Conservation (phyloP, 441 rosid species). For the Viola pubescens region DNA sequence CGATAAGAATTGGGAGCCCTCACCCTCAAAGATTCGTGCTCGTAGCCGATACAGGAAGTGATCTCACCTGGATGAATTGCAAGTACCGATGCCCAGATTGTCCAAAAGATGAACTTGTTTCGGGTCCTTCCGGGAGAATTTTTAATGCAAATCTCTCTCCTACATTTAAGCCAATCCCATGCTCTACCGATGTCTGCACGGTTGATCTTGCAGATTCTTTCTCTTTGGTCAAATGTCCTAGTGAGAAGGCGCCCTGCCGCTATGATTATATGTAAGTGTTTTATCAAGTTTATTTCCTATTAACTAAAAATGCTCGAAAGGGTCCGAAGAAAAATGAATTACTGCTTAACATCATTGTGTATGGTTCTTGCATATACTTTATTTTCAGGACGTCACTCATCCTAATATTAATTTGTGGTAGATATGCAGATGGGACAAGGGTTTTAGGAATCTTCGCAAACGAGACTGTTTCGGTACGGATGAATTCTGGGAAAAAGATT, state of each 20-base stretch:
- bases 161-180: constrained; percentile 23
- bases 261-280: constrained; percentile 22
- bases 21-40: constrained; percentile 22
- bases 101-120: background rate
- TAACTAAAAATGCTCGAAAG: too few species aligned
- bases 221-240: constrained; percentile 18
- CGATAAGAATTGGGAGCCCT: constrained; percentile 27
- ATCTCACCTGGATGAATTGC: constrained; percentile 29
- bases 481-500: constrained; percentile 2
- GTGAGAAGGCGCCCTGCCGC: constrained; percentile 15
- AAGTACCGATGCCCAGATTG: constrained; percentile 6
- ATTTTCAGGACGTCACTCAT: background rate
- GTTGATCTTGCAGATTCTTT: constrained; percentile 4
- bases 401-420: background rate
- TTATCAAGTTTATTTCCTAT: background rate
- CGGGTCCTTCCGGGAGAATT: constrained; percentile 9
- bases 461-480: constrained; percentile 21
- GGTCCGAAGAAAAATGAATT: too few species aligned
- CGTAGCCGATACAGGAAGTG: constrained; percentile 27
- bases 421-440: constrained; percentile 18
- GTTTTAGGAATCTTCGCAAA: constrained; percentile 21
- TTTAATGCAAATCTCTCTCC: constrained; percentile 17
- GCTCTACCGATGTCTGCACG: constrained; percentile 15
- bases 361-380: background rate
- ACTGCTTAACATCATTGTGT: too few species aligned